phyloP scores from a whole-genome alignment of 768 basidiomycete species.

The Agaricus blazei region DNA sequence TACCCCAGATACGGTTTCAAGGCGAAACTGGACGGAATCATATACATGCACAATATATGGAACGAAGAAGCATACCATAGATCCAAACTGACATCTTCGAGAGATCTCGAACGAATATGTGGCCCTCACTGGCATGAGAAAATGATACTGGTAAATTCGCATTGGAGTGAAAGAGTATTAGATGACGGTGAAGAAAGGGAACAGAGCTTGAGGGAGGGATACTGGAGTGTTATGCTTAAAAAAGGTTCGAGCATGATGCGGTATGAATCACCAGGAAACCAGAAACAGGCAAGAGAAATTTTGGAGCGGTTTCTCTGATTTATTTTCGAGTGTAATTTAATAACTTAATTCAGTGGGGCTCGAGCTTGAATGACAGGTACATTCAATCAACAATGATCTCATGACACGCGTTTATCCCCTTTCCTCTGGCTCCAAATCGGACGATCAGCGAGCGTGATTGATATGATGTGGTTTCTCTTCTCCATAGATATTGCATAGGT shows the following conservation, averaged over 20 bases:
- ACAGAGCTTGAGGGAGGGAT: not conserved
- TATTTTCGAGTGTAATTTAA: no score
- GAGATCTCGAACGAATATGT: not conserved
- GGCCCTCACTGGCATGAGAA: not conserved
- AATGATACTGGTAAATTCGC: slow-evolving; percentile 1
- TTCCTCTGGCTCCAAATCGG: no score
- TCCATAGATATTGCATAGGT: no score
- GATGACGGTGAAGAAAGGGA: slow-evolving; percentile 1
- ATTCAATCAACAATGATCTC: no score
- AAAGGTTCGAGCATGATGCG: not conserved
- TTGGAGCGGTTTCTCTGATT: not conserved
- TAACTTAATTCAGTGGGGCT: no score
- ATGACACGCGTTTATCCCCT: no score
- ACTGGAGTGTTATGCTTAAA: slow-evolving; percentile 3
- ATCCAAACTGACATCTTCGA: not conserved
- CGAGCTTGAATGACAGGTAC: no score
- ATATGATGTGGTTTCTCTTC: no score
- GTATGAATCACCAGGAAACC: not conserved
- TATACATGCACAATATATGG: slow-evolving; percentile 9
- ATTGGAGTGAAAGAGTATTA: not conserved
- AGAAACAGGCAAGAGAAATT: not conserved
- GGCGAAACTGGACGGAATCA: not conserved
- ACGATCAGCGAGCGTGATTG: no score
- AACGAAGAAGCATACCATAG: slow-evolving; percentile 1
- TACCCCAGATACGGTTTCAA: not conserved